These are phyloP conservation scores for Chrysanthemum lavandulifolium DNA, from an alignment of 129 eudicot genomes.

Conservation along the genomic window DNA sequence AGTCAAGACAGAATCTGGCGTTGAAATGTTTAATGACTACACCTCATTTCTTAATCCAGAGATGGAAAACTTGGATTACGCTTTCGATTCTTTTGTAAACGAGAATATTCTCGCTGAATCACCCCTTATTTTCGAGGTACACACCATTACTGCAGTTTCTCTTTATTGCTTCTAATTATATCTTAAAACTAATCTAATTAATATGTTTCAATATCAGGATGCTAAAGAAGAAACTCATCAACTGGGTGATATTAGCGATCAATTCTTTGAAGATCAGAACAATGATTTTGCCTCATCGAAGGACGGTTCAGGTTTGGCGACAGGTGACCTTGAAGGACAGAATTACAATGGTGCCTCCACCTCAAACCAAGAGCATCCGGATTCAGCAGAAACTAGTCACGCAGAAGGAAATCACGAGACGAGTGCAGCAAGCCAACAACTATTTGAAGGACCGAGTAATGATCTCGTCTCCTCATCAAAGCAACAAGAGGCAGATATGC, in stretches of 20 bases:
- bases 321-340: constrained; percentile 6
- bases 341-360: constrained; percentile 29
- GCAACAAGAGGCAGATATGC: constrained; percentile 36
- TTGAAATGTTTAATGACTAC: constrained; percentile 61
- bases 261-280: constrained; percentile 27
- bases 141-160: background rate
- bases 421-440: constrained; percentile 29
- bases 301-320: constrained; percentile 6
- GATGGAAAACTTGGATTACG: constrained; percentile 36
- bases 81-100: constrained; percentile 37
- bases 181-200: constrained; percentile 6
- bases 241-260: constrained; percentile 28
- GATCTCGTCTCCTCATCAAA: constrained; percentile 42
- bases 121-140: constrained; percentile 50
- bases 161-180: background rate
- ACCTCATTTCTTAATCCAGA: constrained; percentile 50
- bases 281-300: constrained; percentile 10
- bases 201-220: constrained; percentile 31
- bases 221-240: constrained; percentile 32
- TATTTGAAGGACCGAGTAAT: constrained; percentile 19
- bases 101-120: constrained; percentile 41
- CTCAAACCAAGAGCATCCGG: constrained; percentile 32
- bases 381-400: constrained; percentile 28
- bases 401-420: constrained; percentile 24
- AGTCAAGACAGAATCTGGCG: constrained; percentile 42